A percentile compares a stretch with the other conserved stretches of the same genome.
Evolutionary conservation across 2,329 filamentous ascomycete species (phyloP).

Genomic region (Alternaria gansuensis): DNA sequence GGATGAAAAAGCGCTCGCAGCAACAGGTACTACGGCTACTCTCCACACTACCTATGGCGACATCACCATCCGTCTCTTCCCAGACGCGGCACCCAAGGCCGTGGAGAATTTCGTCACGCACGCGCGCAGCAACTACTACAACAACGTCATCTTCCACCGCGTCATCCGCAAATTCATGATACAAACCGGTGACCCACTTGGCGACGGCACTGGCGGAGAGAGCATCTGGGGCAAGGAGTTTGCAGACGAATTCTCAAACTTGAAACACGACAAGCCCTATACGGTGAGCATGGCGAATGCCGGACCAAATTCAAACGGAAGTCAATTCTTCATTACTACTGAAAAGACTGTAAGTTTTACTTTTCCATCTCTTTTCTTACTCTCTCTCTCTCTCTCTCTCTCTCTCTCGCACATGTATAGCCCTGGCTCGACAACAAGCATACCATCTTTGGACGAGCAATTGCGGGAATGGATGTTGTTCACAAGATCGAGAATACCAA

Average conservation of each 20-base stretch:
- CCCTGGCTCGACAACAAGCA: slow-evolving; percentile 97
- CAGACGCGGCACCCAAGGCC: slow-evolving; percentile 88
- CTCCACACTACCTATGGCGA: slow-evolving; percentile 95
- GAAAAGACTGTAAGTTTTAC: slow-evolving; percentile 79
- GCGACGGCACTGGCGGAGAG: slow-evolving; percentile 88
- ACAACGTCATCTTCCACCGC: slow-evolving; percentile 95
- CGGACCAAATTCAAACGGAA: slow-evolving; percentile 92
- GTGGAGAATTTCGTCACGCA: slow-evolving; percentile 98
- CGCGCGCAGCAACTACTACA: slow-evolving; percentile 90
- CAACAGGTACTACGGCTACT: slow-evolving; percentile 80
- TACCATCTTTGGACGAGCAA: slow-evolving; percentile 91
- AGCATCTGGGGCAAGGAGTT: slow-evolving; percentile 94
- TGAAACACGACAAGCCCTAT: slow-evolving; percentile 95
- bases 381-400: not conserved
- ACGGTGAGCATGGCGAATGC: slow-evolving; percentile 98
- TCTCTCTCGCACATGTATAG: slow-evolving; percentile 49
- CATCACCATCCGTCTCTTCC: slow-evolving; percentile 91
- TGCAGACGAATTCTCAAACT: slow-evolving; percentile 87
- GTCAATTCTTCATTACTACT: slow-evolving; percentile 98
- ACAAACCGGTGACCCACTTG: slow-evolving; percentile 83
- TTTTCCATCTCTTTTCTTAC: no score
- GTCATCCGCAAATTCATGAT: slow-evolving; percentile 99
- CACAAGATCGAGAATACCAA: slow-evolving; percentile 93
- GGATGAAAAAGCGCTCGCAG: slow-evolving; percentile 66
- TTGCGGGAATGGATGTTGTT: slow-evolving; percentile 90